Base-by-base conservation (phyloP, 257 asterid species). In the Jaltomata sinuosa region DNA sequence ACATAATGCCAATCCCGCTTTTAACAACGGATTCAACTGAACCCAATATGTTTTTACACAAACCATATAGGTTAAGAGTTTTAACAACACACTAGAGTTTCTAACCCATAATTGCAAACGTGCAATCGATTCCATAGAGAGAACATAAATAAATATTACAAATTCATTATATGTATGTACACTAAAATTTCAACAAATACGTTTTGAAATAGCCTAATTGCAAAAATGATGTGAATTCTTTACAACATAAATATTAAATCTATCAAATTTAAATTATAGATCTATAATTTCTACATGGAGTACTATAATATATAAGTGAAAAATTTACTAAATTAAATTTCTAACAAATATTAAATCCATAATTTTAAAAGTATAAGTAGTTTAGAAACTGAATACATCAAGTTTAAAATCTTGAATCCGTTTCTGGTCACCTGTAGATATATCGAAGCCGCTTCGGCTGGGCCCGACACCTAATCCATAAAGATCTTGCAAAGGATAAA, bases 401-500 rank as follows among this genome's bases (percentile, higher is more conserved):
- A 74, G 5, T 22, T 25, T 7, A 74, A 74, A 62, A 45, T 45
- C 1, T 5, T 74, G 8, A 45, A 25, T 71, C 1, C 19, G 8
- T 16, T 12, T 12, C 1, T 22, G 34, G 22, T 45, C 2, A 62
- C 81, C 81, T 76, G 45, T 1, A 76, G 40, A 76, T 76, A 76
- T 47, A 19, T 76, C 81, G 5, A 76, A 76, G 16, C 27, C 81
- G 27, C 10, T 76, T 49, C 59, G 18, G 42, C 61, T 76, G 0
- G 62, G 52, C 8, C 85, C 85, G 0, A 65, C 85, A 42, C 79
- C 84, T 42, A 64, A 81, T 25, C 77, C 84, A 57, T 83, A 83
- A 49, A 83, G 80, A 67, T 83, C 85, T 21, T 83, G 80, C 80
- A 83, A 50, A 27, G 80, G 77, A 67, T 65, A 45, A 22, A 83